Evolutionary conservation across 768 basidiomycete species (phyloP).

Genomic region (Auriscalpium orientale): DNA sequence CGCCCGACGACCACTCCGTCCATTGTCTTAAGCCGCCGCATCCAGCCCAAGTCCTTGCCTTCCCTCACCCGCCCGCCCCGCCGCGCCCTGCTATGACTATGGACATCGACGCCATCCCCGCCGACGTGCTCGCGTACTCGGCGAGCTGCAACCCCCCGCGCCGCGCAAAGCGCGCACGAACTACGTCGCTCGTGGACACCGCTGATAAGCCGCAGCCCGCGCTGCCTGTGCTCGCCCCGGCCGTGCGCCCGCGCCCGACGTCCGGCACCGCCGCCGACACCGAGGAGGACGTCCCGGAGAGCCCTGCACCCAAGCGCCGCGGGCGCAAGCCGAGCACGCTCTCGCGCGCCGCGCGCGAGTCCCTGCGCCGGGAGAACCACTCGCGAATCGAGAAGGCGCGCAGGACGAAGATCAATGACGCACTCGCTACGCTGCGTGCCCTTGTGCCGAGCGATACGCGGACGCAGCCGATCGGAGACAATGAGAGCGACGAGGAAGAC

Average conservation of each 20-base stretch:
- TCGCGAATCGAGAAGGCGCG: constrained; percentile 91
- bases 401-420: constrained; percentile 93
- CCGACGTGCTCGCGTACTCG: constrained; percentile 23
- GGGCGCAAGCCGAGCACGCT: constrained; percentile 65
- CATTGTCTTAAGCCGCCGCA: neutral
- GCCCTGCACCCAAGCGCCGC: constrained; percentile 46
- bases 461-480: constrained; percentile 38
- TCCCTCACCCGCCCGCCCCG: neutral
- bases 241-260: constrained; percentile 1
- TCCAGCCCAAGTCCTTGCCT: neutral
- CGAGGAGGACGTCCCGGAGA: constrained; percentile 21
- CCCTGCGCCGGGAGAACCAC: constrained; percentile 88
- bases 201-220: constrained; percentile 6
- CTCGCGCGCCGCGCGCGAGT: constrained; percentile 73
- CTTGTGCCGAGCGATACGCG: constrained; percentile 52
- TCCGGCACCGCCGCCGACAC: constrained; percentile 10
- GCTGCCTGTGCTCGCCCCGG: constrained; percentile 17
- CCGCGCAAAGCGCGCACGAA: constrained; percentile 34
- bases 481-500: constrained; percentile 23
- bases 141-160: constrained; percentile 39
- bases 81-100: neutral
- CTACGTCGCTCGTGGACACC: constrained; percentile 10
- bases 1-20: too few relatives aligned
- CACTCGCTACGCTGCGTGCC: constrained; percentile 64
- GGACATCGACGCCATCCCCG: constrained; percentile 8